These are phyloP conservation scores for Penicillium coprophilum DNA, from an alignment of 495 filamentous ascomycete genomes.

Conservation along the genomic window DNA sequence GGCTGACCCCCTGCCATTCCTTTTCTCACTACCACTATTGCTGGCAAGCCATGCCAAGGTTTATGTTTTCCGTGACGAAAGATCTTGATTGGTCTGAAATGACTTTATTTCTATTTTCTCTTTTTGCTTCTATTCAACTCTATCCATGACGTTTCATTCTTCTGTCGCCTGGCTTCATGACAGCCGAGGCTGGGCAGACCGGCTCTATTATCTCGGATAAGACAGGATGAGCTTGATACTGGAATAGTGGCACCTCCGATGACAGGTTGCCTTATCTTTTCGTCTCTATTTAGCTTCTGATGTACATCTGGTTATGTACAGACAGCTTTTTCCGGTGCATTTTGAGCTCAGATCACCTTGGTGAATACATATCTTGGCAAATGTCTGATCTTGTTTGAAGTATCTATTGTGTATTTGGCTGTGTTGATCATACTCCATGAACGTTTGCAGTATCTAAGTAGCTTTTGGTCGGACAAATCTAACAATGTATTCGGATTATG, in stretches of 20 bases:
- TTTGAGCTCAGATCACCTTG: not conserved
- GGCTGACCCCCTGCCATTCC: constrained; percentile 14
- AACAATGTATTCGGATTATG: not conserved
- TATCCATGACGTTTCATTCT: constrained; percentile 9
- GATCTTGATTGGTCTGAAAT: constrained; percentile 28
- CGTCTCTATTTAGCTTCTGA: constrained; percentile 1
- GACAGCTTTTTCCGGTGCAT: not conserved
- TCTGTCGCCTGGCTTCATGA: not conserved
- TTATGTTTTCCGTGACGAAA: constrained; percentile 26
- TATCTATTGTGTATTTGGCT: constrained; percentile 6
- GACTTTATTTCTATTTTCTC: constrained; percentile 21
- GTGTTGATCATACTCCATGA: constrained; percentile 10
- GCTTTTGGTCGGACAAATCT: not conserved
- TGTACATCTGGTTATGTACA: constrained; percentile 17
- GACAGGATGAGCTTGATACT: not conserved
- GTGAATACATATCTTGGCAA: constrained; percentile 4
- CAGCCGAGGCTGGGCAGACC: not conserved
- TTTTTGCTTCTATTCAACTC: constrained; percentile 9
- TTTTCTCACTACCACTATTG: constrained; percentile 18
- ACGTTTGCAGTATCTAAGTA: not conserved
- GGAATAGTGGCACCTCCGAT: not conserved
- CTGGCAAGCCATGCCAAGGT: constrained; percentile 15
- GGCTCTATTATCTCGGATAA: not conserved
- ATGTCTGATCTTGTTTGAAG: constrained; percentile 4
- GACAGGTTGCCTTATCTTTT: not conserved